Base-by-base conservation (phyloP, 2,329 filamentous ascomycete genomes). In the Aureobasidium melanogenum region DNA sequence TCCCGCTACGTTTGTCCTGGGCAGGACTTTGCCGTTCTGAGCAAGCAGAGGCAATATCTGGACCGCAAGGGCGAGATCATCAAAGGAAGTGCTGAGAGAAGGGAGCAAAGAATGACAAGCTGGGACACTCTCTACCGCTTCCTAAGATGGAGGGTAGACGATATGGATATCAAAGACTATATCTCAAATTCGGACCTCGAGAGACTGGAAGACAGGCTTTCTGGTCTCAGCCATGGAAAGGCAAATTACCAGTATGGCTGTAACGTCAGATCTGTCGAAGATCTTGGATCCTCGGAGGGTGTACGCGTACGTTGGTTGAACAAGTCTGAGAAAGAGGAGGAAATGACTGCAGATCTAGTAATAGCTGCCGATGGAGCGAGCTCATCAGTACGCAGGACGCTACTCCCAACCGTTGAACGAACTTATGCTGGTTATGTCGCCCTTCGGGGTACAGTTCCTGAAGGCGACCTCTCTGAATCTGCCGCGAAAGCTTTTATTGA, bases 111-210 rank as follows among this genome's bases (percentile, higher is more conserved):
- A 61, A 80, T 80, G 78, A 79, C 76, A 3, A 77, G 75, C 60
- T 80, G 78, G 78, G 77, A 79, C 60, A 60, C 79, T 38, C 68
- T 76, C 9, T 80, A 79, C 64, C 70, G 76, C 55, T 63, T 79
- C 7, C 69, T 79, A 63, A 71, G 78, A 32, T 76, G 76, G 61
- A 75, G 77, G 57, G 78, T 76, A 54, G 77, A 80, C 61, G 74
- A 74, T 65, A 58, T 70, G 44, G 51, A 69, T n/a, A 61, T 57
- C 38, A 69, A 67, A 48, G 65, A 64, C 41, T 71, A 72, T 57
- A 67, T 69, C 9, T 50, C 65, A 6, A 66, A 60, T 3, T 43
- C 60, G 59, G 9, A 59, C 19, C 51, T 52, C 15, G 26, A 39
- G 22, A 52, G 28, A 14, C 15, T 50, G 34, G 36, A 36, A 30